A percentile compares a stretch with the other conserved stretches of the same genome.
Conservation (phyloP, 2,329 filamentous ascomycete genomes). For the Cladophialophora immunda region DNA sequence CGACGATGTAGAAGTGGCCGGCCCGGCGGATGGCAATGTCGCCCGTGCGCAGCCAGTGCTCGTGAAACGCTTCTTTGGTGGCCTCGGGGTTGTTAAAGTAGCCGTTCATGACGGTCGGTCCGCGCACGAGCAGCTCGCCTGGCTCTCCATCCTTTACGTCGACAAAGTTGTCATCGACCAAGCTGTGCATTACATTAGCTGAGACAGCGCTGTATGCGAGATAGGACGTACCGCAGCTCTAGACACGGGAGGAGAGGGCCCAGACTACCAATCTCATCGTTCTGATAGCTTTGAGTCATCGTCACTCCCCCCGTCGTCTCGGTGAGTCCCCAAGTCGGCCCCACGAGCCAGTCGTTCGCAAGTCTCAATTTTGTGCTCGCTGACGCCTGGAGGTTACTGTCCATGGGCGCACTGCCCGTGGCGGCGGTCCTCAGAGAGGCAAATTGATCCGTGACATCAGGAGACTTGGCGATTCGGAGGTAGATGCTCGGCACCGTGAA, state of each 20-base stretch:
- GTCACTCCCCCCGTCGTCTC: slow-evolving; percentile 63
- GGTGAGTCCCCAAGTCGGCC: slow-evolving; percentile 67
- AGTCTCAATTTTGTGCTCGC: slow-evolving; percentile 62
- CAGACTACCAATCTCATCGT: no score
- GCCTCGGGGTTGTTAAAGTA: slow-evolving; percentile 63
- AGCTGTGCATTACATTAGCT: no score
- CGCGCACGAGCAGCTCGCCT: slow-evolving; percentile 49
- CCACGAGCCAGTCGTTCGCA: no score
- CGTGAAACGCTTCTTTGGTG: slow-evolving; percentile 68
- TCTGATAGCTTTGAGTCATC: no score
- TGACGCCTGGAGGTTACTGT: slow-evolving; percentile 61
- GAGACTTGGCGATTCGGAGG: slow-evolving; percentile 66
- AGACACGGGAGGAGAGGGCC: no score
- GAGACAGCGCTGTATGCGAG: no score
- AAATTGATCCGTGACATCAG: slow-evolving; percentile 65
- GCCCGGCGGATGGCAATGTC: slow-evolving; percentile 41
- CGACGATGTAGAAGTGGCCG: slow-evolving; percentile 74
- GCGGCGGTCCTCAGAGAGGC: slow-evolving; percentile 57
- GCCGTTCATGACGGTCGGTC: slow-evolving; percentile 61
- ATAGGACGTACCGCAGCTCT: no score
- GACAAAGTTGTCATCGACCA: slow-evolving; percentile 32
- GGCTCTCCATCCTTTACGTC: slow-evolving; percentile 23
- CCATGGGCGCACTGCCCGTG: slow-evolving; percentile 66
- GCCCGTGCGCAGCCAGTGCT: slow-evolving; percentile 53
- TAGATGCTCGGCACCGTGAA: slow-evolving; percentile 70